Percentiles rank a stretch among this genome's conserved stretches.
Evolutionary conservation across 805 yeast species (phyloP).

Genomic region (Nakazawaea anatomiae): DNA sequence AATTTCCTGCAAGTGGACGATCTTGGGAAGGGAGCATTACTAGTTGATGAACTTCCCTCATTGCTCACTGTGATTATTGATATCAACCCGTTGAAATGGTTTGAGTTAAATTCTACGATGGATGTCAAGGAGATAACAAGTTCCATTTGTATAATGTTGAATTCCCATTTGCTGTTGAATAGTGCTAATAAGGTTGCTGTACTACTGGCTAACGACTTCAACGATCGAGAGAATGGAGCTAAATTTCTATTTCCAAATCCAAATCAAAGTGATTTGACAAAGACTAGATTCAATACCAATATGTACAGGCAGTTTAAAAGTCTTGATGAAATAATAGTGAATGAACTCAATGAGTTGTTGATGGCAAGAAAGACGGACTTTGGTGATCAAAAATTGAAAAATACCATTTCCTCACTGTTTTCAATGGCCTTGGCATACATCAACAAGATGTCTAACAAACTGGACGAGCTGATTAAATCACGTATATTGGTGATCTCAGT

Average conservation of each 20-base stretch:
- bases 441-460: constrained; percentile 46
- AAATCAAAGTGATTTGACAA: constrained; percentile 10
- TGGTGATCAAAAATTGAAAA: constrained; percentile 29
- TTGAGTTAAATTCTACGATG: constrained; percentile 35
- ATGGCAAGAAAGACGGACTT: constrained; percentile 21
- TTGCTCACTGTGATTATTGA: constrained; percentile 75
- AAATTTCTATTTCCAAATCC: constrained; percentile 58
- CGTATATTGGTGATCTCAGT: constrained; percentile 59
- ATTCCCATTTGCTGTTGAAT: constrained; percentile 83
- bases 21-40: constrained; percentile 13
- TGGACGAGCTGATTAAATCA: constrained; percentile 48
- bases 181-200: constrained; percentile 81
- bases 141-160: constrained; percentile 67
- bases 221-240: constrained; percentile 41
- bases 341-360: constrained; percentile 46
- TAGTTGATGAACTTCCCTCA: constrained; percentile 68
- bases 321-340: constrained; percentile 69
- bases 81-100: constrained; percentile 69
- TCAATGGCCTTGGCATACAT: constrained; percentile 78
- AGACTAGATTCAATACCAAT: constrained; percentile 38
- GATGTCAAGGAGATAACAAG: constrained; percentile 55
- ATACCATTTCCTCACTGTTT: constrained; percentile 69
- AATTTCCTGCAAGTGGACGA: constrained; percentile 29
- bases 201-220: constrained; percentile 52
- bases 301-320: constrained; percentile 84